phyloP scores from a whole-genome alignment of 106 monocot species.

The Allium sativum region DNA sequence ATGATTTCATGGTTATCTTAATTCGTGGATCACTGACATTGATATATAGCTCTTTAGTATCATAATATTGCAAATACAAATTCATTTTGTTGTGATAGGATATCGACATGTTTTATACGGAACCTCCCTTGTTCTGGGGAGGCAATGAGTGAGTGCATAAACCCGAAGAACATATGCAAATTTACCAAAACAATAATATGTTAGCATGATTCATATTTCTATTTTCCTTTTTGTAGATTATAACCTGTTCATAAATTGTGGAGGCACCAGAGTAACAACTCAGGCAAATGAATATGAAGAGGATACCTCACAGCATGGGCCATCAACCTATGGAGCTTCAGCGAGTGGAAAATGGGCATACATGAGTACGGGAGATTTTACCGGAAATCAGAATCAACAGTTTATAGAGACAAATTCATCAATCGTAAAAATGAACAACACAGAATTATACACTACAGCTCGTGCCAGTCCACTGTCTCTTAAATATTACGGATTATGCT shows the following conservation, averaged over 20 bases:
- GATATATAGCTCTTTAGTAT: too few relatives aligned
- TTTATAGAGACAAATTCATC: slow-evolving; percentile 20
- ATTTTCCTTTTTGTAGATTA: slow-evolving; percentile 26
- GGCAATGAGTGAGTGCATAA: slow-evolving; percentile 13
- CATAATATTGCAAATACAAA: too few relatives aligned
- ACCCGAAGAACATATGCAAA: neutral
- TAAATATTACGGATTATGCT: slow-evolving; percentile 40
- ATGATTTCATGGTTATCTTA: too few relatives aligned
- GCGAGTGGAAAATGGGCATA: slow-evolving; percentile 37
- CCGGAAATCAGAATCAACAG: neutral
- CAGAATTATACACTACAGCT: neutral
- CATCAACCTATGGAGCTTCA: slow-evolving; percentile 25
- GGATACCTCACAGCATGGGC: slow-evolving; percentile 11
- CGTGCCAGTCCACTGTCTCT: slow-evolving; percentile 23
- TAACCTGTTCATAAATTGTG: slow-evolving; percentile 50
- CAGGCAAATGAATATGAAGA: slow-evolving; percentile 19
- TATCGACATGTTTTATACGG: slow-evolving; percentile 18
- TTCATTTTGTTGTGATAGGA: slow-evolving; percentile 9
- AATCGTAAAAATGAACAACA: slow-evolving; percentile 11
- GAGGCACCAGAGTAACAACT: slow-evolving; percentile 24
- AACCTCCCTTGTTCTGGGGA: slow-evolving; percentile 19
- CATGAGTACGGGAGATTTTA: slow-evolving; percentile 35
- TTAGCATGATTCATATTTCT: neutral
- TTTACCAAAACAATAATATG: neutral
- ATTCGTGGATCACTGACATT: too few relatives aligned